Evolutionary conservation across 352 stramenopile genomes (phyloP).

Genomic region (Phytophthora megakarya): DNA sequence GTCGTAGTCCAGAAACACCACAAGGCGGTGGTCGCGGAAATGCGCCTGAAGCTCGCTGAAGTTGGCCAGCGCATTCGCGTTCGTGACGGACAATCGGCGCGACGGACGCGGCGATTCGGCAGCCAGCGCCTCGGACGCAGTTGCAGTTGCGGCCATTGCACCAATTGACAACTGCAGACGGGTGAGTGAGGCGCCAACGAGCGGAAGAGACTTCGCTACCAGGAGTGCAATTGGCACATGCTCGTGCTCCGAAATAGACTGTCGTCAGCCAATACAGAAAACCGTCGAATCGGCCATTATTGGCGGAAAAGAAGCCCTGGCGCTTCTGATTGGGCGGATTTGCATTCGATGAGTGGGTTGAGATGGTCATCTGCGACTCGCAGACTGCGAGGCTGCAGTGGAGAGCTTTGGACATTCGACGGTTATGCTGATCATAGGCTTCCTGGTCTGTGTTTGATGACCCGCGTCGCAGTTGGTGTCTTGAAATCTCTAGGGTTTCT

Average conservation of each 20-base stretch:
- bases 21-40: constrained; percentile 65
- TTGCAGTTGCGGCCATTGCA: constrained; percentile 21
- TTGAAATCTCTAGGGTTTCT: no score
- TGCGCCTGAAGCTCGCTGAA: constrained; percentile 58
- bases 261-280: constrained; percentile 36
- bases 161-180: constrained; percentile 8
- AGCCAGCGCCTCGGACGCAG: constrained; percentile 5
- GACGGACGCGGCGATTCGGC: constrained; percentile 14
- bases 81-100: constrained; percentile 64
- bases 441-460: not conserved
- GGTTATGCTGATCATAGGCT: constrained; percentile 21
- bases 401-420: not conserved
- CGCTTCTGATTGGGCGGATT: constrained; percentile 16
- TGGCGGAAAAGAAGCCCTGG: constrained; percentile 21
- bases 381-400: not conserved
- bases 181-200: constrained; percentile 1
- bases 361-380: no score
- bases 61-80: constrained; percentile 78
- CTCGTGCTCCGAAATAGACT: constrained; percentile 20
- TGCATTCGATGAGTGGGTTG: not conserved
- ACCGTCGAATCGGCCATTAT: constrained; percentile 18
- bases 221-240: constrained; percentile 32
- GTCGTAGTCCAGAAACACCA: constrained; percentile 91
- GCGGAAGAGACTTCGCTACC: constrained; percentile 25
- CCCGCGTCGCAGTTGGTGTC: constrained; percentile 4